These are phyloP conservation scores for Circinella minor DNA, from an alignment of 371 early-diverging fungal species.

Conservation along the genomic window DNA sequence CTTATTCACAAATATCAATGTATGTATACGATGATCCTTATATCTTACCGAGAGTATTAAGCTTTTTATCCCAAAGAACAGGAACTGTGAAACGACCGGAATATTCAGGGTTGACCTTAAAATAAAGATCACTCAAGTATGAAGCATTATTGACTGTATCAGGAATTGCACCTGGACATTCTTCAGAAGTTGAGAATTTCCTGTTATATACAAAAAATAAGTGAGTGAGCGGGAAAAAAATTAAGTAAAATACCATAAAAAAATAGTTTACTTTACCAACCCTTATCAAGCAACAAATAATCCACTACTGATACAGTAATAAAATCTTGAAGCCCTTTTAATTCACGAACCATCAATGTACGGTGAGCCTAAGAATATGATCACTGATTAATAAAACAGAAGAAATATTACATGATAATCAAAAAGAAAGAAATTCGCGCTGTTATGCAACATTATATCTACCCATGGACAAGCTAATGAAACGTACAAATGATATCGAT, in stretches of 20 bases:
- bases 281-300: conserved; percentile 77
- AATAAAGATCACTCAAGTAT: conserved; percentile 86
- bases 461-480: conserved; percentile 90
- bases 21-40: neutral
- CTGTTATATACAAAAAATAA: conserved; percentile 25
- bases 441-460: neutral
- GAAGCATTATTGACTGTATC: conserved; percentile 77
- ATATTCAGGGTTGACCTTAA: conserved; percentile 84
- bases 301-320: conserved; percentile 88
- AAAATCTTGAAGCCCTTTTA: conserved; percentile 85
- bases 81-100: conserved; percentile 88
- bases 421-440: neutral
- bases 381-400: neutral
- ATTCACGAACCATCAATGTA: conserved; percentile 79
- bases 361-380: conserved; percentile 72
- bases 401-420: neutral
- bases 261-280: conserved; percentile 57
- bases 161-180: conserved; percentile 80
- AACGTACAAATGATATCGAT: conserved; percentile 80
- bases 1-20: neutral
- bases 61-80: conserved; percentile 91
- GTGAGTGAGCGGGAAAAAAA: neutral
- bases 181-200: conserved; percentile 72
- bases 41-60: conserved; percentile 76
- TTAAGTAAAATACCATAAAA: too few relatives aligned